Evolutionary conservation across 2,329 filamentous ascomycete genomes (phyloP), one percentile per base, ranked within the genome.

Genomic region (Paecilomyces dactylethromorphus): DNA sequence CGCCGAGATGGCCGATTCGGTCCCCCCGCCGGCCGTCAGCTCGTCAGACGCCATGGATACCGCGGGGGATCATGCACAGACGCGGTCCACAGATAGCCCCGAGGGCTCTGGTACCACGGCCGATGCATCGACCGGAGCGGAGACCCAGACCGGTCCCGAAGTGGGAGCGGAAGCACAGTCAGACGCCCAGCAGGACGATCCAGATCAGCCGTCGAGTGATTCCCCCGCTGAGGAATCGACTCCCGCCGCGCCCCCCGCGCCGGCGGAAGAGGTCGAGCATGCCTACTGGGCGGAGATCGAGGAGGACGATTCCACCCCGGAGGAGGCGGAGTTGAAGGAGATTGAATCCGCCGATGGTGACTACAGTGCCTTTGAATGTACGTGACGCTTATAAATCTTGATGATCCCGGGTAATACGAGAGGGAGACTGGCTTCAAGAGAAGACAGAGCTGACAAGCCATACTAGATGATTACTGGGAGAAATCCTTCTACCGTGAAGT

Each of bases 301-400:
- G 54, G 84, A 87, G 68, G 85, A 87, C 64, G 77, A 71, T 6
- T 82, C 82, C 0, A 68, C 71, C 2, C 83, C 85, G 6, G 80
- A 82, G 58, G 82, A 84, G 63, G 79, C 79, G 10, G 85, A 87
- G 72, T 65, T 86, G 63, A 82, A 81, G 64, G 82, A 82, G 64
- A 84, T 87, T 32, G 79, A 83, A 55, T 71, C 74, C 2, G 71
- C 71, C 3, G 74, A 74, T 55, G 79, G 82, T 57, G 76, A 82
- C 56, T 69, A 74, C 61, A 84, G 79, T 68, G 84, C 84, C n/a
- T 66, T 80, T 53, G 82, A 87, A 62, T 79, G 78, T 77, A 70
- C 65, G 74, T 57, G 29, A 33, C 12, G 21, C 26, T 31, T 18
- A n/a, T n/a, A n/a, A n/a, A n/a, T n/a, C n/a, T n/a, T n/a, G n/a